Percentiles rank a stretch among this genome's conserved stretches.
Conservation (phyloP, 2,329 filamentous ascomycete species). For the Xylaria multiplex region DNA sequence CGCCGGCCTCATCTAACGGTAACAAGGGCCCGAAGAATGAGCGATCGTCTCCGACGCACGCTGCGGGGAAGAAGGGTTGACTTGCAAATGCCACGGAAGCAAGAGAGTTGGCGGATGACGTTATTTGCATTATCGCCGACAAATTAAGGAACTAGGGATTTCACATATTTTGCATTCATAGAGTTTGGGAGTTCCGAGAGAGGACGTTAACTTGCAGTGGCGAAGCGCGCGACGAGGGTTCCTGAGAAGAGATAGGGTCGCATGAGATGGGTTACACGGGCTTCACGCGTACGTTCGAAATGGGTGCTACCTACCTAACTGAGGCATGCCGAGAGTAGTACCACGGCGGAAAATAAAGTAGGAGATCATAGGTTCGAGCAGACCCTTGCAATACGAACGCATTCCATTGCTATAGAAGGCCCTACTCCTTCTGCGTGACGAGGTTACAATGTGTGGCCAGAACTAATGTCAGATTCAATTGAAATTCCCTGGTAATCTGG, state of each 20-base stretch:
- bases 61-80: background rate
- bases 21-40: slow-evolving; percentile 31
- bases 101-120: background rate
- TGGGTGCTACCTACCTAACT: background rate
- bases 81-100: background rate
- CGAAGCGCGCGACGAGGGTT: background rate
- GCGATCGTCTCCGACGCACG: slow-evolving; percentile 1
- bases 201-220: background rate
- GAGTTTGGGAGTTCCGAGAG: background rate
- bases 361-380: background rate
- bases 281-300: background rate
- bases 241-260: too few relatives aligned
- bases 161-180: background rate
- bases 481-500: background rate
- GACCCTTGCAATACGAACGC: background rate
- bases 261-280: background rate
- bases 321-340: background rate
- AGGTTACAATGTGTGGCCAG: background rate
- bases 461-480: background rate
- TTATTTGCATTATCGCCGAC: background rate
- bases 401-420: background rate
- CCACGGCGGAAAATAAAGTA: background rate
- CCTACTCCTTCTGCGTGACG: too few relatives aligned
- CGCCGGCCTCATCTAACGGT: slow-evolving; percentile 5
- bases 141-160: too few relatives aligned